These are phyloP conservation scores for Cystobasidium pallidum DNA, from an alignment of 1,284 basidiomycete genomes.

Conservation along the genomic window DNA sequence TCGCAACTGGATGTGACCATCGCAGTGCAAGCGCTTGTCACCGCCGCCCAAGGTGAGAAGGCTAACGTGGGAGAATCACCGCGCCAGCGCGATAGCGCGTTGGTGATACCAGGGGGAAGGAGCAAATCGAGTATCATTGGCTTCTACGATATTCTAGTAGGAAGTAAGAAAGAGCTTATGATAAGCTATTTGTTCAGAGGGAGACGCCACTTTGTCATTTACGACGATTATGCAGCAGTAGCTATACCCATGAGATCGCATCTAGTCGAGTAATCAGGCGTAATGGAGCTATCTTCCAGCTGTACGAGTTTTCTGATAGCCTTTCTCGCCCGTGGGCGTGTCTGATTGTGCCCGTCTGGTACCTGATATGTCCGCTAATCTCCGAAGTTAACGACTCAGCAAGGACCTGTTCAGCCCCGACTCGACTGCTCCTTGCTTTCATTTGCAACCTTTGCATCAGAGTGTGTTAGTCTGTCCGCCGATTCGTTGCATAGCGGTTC, in stretches of 20 bases:
- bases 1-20: slow-evolving; percentile 63
- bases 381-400: too few species aligned
- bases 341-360: too few species aligned
- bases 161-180: slow-evolving; percentile 67
- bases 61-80: neutral
- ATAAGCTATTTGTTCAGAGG: slow-evolving; percentile 78
- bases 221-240: slow-evolving; percentile 70
- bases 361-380: too few species aligned
- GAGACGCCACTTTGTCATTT: slow-evolving; percentile 71
- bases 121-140: slow-evolving; percentile 58
- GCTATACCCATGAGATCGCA: slow-evolving; percentile 69
- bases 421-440: too few species aligned
- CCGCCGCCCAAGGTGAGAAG: neutral
- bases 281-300: neutral
- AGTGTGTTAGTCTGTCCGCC: too few species aligned
- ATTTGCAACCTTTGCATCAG: too few species aligned
- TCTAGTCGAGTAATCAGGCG: slow-evolving; percentile 38
- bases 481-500: neutral
- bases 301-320: too few species aligned
- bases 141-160: slow-evolving; percentile 61
- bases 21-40: slow-evolving; percentile 77
- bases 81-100: slow-evolving; percentile 66
- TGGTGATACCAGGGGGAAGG: slow-evolving; percentile 75
- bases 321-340: too few species aligned
- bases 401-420: too few species aligned